Evolutionary conservation across 768 basidiomycete genomes (phyloP).

Genomic region (Podaxis carcinomalis): DNA sequence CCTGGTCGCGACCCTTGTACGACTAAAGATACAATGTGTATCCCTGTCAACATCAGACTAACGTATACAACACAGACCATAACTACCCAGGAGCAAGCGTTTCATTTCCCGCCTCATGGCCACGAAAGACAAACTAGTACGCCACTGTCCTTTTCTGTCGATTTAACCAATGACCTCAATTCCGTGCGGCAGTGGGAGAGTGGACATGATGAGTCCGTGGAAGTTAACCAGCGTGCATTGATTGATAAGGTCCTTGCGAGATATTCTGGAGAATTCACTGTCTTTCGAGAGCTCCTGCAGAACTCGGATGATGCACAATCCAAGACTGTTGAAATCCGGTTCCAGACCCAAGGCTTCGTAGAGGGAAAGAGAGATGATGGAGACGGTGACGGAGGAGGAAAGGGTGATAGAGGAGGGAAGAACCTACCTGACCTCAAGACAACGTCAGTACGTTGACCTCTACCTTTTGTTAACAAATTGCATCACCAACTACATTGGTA

Average conservation of each 20-base stretch:
- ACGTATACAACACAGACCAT: not conserved
- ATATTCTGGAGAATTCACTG: conserved; percentile 92
- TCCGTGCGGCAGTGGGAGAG: conserved; percentile 36
- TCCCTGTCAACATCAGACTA: not conserved
- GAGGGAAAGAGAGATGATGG: conserved; percentile 20
- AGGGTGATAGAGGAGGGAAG: not conserved
- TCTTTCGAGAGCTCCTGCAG: conserved; percentile 82
- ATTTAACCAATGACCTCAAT: not conserved
- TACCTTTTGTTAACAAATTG: not conserved
- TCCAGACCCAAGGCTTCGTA: conserved; percentile 58
- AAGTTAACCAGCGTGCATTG: conserved; percentile 93
- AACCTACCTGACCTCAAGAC: conserved; percentile 62
- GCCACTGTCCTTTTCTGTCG: not conserved
- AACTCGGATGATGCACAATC: conserved; percentile 93
- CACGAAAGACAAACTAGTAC: conserved; percentile 2
- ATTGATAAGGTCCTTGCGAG: conserved; percentile 96
- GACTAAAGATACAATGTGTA: not conserved
- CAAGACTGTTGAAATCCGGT: conserved; percentile 70
- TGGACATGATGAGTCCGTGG: conserved; percentile 76
- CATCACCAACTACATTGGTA: not conserved
- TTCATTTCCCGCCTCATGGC: not conserved
- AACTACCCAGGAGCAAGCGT: not conserved
- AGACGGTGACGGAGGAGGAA: not conserved
- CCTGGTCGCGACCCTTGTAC: not conserved
- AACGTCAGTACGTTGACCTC: conserved; percentile 38